Conservation (phyloP, 78 protist species). For the Dictyostelium brefeldianum region DNA sequence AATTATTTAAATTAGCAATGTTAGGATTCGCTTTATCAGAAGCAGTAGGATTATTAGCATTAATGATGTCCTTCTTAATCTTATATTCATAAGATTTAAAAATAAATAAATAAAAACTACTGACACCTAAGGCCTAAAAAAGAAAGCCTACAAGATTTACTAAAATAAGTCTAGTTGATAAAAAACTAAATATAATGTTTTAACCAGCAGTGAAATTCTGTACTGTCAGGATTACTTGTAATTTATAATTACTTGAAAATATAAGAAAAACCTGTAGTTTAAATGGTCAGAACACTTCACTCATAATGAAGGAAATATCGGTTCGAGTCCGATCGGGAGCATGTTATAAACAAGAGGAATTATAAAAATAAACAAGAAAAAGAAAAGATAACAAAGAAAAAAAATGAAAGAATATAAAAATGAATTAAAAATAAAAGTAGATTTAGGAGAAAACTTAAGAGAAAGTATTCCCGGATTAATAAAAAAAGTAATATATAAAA, state of each 20-base stretch:
- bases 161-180: too few species aligned
- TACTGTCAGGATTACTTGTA: not conserved
- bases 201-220: not conserved
- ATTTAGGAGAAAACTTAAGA: slow-evolving; percentile 14
- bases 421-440: slow-evolving; percentile 10
- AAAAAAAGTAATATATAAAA: slow-evolving; percentile 9
- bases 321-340: slow-evolving; percentile 4
- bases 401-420: slow-evolving; percentile 26
- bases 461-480: not conserved
- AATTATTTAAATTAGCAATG: slow-evolving; percentile 26
- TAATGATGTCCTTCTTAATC: slow-evolving; percentile 21
- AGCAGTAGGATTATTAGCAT: slow-evolving; percentile 10
- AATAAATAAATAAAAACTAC: not conserved
- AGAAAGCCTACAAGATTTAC: too few species aligned
- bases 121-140: too few species aligned
- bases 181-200: too few species aligned
- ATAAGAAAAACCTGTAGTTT: not conserved
- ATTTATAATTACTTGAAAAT: too few species aligned
- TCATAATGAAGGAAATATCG: not conserved
- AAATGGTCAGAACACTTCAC: not conserved
- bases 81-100: slow-evolving; percentile 14
- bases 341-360: too few species aligned
- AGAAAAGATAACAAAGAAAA: not conserved
- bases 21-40: slow-evolving; percentile 19
- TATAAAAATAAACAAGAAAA: too few species aligned